Evolutionary conservation across 768 basidiomycete genomes (phyloP).

Genomic region (Amyloporia xantha): DNA sequence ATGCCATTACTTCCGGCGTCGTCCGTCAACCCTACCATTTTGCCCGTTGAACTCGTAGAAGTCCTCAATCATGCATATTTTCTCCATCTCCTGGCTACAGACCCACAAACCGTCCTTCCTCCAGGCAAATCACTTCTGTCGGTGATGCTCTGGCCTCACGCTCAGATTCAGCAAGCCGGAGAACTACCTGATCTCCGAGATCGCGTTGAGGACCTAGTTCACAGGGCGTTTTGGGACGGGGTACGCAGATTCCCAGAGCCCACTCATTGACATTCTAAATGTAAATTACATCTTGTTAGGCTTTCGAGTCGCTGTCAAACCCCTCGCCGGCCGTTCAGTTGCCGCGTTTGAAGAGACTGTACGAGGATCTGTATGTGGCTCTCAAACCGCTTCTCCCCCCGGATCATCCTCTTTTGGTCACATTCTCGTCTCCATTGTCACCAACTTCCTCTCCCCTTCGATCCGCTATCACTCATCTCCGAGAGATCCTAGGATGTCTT

Average conservation of each 20-base stretch:
- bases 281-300: slow-evolving; percentile 32
- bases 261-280: not conserved
- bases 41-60: slow-evolving; percentile 52
- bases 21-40: slow-evolving; percentile 19
- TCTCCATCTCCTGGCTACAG: slow-evolving; percentile 59
- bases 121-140: slow-evolving; percentile 69
- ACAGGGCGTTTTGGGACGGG: slow-evolving; percentile 71
- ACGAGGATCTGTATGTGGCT: slow-evolving; percentile 44
- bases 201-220: slow-evolving; percentile 41
- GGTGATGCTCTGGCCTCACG: slow-evolving; percentile 37
- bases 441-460: slow-evolving; percentile 65
- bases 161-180: slow-evolving; percentile 10
- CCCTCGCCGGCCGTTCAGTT: slow-evolving; percentile 55
- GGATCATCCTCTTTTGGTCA: slow-evolving; percentile 40
- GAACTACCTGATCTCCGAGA: slow-evolving; percentile 34
- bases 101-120: slow-evolving; percentile 55
- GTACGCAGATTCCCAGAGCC: slow-evolving; percentile 30
- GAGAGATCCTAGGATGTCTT: slow-evolving; percentile 45
- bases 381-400: slow-evolving; percentile 55
- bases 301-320: slow-evolving; percentile 46
- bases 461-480: slow-evolving; percentile 47
- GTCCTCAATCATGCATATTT: slow-evolving; percentile 56
- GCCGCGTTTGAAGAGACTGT: slow-evolving; percentile 48
- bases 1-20: slow-evolving; percentile 15
- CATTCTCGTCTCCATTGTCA: slow-evolving; percentile 51